phyloP scores from a whole-genome alignment of 805 yeast genomes.

The Jamesozyma gamospora region DNA sequence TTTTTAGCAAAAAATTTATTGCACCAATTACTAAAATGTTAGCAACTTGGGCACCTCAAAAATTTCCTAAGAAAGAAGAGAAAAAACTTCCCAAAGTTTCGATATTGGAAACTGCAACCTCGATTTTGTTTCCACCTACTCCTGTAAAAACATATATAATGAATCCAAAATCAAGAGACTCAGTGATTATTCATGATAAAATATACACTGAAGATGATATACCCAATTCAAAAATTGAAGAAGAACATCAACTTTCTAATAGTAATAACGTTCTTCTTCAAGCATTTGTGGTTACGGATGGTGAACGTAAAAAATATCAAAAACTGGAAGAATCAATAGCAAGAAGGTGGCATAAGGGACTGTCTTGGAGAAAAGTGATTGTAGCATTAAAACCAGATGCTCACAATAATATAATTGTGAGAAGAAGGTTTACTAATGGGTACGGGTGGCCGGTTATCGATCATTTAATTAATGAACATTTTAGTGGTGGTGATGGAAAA shows the following conservation, averaged over 20 bases:
- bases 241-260: conserved; percentile 10
- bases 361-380: conserved; percentile 86
- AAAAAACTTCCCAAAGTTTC: conserved; percentile 51
- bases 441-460: conserved; percentile 79
- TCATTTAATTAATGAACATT: conserved; percentile 53
- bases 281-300: conserved; percentile 18
- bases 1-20: conserved; percentile 22
- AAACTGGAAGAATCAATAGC: conserved; percentile 79
- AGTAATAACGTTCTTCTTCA: conserved; percentile 27
- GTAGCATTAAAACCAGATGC: conserved; percentile 87
- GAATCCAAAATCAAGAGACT: conserved; percentile 50
- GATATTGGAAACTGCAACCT: conserved; percentile 58
- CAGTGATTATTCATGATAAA: conserved; percentile 60
- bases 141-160: conserved; percentile 53
- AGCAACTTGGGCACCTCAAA: conserved; percentile 32
- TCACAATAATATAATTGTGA: conserved; percentile 82
- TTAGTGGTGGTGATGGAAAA: conserved; percentile 21
- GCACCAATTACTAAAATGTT: conserved; percentile 40
- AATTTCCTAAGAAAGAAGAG: conserved; percentile 7
- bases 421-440: conserved; percentile 80
- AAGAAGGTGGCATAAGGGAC: conserved; percentile 70
- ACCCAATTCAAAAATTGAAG: conserved; percentile 24
- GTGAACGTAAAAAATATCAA: conserved; percentile 59
- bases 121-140: conserved; percentile 57
- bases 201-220: conserved; percentile 44